phyloP scores from a whole-genome alignment of 208 protist genomes.

The Crithidia acanthocephali region DNA sequence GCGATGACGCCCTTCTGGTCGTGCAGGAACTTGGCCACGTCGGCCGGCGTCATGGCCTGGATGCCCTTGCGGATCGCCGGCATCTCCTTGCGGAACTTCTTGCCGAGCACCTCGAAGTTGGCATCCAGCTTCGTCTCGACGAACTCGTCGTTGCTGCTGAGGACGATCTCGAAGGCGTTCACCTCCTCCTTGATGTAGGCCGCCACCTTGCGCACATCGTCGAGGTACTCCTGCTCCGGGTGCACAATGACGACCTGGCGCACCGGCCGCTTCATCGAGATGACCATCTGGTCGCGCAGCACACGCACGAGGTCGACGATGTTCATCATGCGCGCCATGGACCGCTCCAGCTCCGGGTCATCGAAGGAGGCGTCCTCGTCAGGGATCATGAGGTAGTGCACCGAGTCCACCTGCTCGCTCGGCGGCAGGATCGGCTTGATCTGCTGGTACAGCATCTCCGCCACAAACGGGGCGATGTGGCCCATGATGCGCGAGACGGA shows the following conservation, averaged over 20 bases:
- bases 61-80: constrained; percentile 85
- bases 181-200: constrained; percentile 95
- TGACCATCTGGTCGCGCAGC: constrained; percentile 94
- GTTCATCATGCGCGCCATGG: constrained; percentile 91
- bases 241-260: constrained; percentile 91
- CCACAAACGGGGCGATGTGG: constrained; percentile 99
- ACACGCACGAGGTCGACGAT: constrained; percentile 95
- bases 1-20: constrained; percentile 49
- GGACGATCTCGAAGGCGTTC: constrained; percentile 88
- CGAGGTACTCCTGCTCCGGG: constrained; percentile 68
- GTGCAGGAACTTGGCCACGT: constrained; percentile 61
- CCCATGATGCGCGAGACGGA: constrained; percentile 92
- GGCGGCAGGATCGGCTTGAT: constrained; percentile 92
- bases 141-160: constrained; percentile 76
- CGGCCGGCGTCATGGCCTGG: constrained; percentile 62
- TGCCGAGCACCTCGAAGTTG: constrained; percentile 91
- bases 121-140: constrained; percentile 88
- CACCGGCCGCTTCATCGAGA: constrained; percentile 94
- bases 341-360: constrained; percentile 67
- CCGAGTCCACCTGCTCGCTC: constrained; percentile 82
- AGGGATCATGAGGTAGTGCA: constrained; percentile 96
- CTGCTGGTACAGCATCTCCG: constrained; percentile 98
- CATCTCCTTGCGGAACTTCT: constrained; percentile 85
- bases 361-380: constrained; percentile 75
- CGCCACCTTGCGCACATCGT: constrained; percentile 74